A percentile compares a stretch with the other conserved stretches of the same genome.
phyloP scores from a whole-genome alignment of 306 rosid genomes.

The Vigna unguiculata region DNA sequence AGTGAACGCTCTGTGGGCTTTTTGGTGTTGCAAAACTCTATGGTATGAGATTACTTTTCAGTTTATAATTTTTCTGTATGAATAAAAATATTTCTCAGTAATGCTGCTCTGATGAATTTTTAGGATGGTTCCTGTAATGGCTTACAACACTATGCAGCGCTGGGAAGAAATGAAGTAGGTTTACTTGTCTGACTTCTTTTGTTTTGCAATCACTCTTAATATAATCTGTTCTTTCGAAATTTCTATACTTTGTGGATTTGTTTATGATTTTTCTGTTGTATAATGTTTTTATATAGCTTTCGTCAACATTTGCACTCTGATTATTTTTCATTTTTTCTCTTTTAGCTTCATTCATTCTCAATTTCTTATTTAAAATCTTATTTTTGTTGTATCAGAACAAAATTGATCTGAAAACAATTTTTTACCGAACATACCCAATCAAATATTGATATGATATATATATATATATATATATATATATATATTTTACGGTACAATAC shows the following conservation, averaged over 20 bases:
- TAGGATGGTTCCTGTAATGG: constrained; percentile 97
- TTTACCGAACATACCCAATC: too few relatives aligned
- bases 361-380: too few relatives aligned
- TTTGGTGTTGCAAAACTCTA: constrained; percentile 12
- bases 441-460: too few relatives aligned
- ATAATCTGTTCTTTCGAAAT: neutral
- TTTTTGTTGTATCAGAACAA: too few relatives aligned
- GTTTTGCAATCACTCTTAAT: neutral
- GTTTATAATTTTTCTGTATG: neutral
- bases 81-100: constrained; percentile 28
- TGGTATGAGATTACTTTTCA: constrained; percentile 4
- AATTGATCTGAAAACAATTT: too few relatives aligned
- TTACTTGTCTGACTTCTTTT: constrained; percentile 31
- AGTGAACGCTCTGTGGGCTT: neutral
- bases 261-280: constrained; percentile 29
- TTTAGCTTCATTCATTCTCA: too few relatives aligned
- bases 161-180: constrained; percentile 84
- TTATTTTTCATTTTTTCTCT: too few relatives aligned
- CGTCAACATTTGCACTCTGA: neutral
- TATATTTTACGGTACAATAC: too few relatives aligned
- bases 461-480: too few relatives aligned
- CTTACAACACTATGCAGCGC: constrained; percentile 89
- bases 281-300: neutral
- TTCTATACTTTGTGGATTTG: constrained; percentile 26
- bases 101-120: constrained; percentile 41